Evolutionary conservation across 208 protist genomes (phyloP).

Genomic region (Wallacemonas sp.): DNA sequence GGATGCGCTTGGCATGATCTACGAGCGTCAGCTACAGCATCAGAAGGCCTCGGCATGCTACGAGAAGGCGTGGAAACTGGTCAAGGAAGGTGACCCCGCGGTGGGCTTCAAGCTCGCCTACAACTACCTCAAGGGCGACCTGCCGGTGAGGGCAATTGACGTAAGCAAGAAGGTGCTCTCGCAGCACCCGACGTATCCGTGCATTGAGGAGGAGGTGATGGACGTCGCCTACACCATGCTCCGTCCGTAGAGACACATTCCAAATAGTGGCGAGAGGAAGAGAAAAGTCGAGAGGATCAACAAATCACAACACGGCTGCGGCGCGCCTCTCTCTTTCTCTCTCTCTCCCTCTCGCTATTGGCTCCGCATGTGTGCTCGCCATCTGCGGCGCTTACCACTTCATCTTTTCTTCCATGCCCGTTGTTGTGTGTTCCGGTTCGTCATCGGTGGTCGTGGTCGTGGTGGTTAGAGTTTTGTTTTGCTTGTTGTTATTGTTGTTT

Average conservation of each 20-base stretch:
- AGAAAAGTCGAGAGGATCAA: too few relatives aligned
- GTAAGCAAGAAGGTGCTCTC: constrained; percentile 91
- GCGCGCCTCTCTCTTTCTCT: too few relatives aligned
- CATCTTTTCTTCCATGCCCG: not conserved
- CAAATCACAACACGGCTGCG: constrained; percentile 4
- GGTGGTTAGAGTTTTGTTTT: constrained; percentile 1
- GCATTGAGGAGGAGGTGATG: constrained; percentile 92
- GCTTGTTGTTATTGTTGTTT: constrained; percentile 15
- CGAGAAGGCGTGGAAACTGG: constrained; percentile 91
- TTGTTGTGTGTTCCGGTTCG: not conserved
- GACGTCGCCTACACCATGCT: constrained; percentile 88
- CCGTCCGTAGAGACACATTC: constrained; percentile 35
- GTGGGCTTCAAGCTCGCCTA: constrained; percentile 97
- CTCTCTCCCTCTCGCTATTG: too few relatives aligned
- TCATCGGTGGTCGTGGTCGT: too few relatives aligned
- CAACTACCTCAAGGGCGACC: constrained; percentile 95
- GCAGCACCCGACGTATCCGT: constrained; percentile 87
- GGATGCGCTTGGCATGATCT: constrained; percentile 86
- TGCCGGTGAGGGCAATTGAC: constrained; percentile 93
- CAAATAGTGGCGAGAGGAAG: not conserved
- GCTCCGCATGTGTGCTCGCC: too few relatives aligned
- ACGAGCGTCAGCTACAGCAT: constrained; percentile 87
- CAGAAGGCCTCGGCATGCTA: constrained; percentile 92
- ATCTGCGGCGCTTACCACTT: not conserved
- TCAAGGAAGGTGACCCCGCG: constrained; percentile 76